Evolutionary conservation across 495 filamentous ascomycete species (phyloP).

Genomic region (Daldinia concentrica): DNA sequence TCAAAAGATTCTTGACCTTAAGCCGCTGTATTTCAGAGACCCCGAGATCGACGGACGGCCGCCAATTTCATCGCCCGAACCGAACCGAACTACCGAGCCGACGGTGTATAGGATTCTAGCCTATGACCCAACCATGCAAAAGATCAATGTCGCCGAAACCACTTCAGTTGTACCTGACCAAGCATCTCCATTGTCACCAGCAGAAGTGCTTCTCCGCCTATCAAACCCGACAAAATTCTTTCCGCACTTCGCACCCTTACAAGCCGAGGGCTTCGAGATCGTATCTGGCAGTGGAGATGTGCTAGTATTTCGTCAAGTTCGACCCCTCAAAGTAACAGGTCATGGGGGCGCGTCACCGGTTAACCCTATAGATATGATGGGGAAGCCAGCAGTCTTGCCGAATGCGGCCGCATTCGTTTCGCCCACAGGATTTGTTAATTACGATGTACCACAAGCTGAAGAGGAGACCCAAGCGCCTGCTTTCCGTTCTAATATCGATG

Average conservation of each 20-base stretch:
- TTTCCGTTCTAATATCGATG: slow-evolving; percentile 56
- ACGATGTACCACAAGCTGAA: slow-evolving; percentile 53
- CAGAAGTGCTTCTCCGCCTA: slow-evolving; percentile 72
- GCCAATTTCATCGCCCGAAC: slow-evolving; percentile 13
- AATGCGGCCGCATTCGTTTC: slow-evolving; percentile 63
- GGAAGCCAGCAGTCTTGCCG: slow-evolving; percentile 45
- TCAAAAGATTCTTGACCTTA: slow-evolving; percentile 17
- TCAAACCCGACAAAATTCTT: slow-evolving; percentile 77
- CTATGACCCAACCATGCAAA: slow-evolving; percentile 71
- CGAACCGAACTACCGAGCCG: slow-evolving; percentile 42
- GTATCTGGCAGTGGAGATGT: slow-evolving; percentile 74
- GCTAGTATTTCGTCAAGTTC: slow-evolving; percentile 74
- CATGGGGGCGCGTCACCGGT: slow-evolving; percentile 40
- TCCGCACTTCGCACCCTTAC: slow-evolving; percentile 70
- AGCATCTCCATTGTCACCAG: slow-evolving; percentile 58
- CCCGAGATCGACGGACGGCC: slow-evolving; percentile 42
- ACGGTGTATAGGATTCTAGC: slow-evolving; percentile 75
- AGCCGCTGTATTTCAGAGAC: slow-evolving; percentile 35
- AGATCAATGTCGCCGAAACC: slow-evolving; percentile 69
- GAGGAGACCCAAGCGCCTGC: slow-evolving; percentile 44
- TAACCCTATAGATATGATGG: slow-evolving; percentile 68
- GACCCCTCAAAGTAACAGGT: slow-evolving; percentile 36
- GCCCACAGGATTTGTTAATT: slow-evolving; percentile 67
- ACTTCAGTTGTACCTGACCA: slow-evolving; percentile 64
- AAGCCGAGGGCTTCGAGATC: slow-evolving; percentile 76